Evolutionary conservation across 495 filamentous ascomycete genomes (phyloP).

Genomic region (Sporormia fimetaria): DNA sequence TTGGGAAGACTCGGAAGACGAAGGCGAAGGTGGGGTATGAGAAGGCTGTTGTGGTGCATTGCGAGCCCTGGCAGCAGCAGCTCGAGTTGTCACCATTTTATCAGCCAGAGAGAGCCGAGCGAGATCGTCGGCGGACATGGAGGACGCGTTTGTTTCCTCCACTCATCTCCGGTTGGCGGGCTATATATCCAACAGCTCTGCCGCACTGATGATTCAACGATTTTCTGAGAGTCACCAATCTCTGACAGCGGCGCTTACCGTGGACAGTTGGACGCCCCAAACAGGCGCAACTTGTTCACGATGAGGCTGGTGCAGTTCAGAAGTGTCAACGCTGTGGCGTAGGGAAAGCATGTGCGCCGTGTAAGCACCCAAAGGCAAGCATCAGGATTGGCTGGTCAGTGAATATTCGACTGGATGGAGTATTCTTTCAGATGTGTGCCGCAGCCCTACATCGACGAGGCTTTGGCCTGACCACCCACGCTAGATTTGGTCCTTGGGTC

Average conservation of each 20-base stretch:
- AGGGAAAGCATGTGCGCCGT: too few relatives aligned
- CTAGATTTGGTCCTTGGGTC: too few relatives aligned
- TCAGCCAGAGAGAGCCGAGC: constrained; percentile 20
- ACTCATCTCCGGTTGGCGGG: not conserved
- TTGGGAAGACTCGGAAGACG: constrained; percentile 1
- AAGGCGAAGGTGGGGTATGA: not conserved
- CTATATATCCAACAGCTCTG: constrained; percentile 15
- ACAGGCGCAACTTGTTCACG: too few relatives aligned
- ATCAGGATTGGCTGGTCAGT: too few relatives aligned
- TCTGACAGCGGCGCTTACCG: constrained; percentile 1
- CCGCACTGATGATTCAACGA: constrained; percentile 11
- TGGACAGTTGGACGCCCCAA: too few relatives aligned
- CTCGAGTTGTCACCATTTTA: constrained; percentile 23
- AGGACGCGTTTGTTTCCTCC: constrained; percentile 4
- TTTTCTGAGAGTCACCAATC: constrained; percentile 5
- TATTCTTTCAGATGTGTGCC: too few relatives aligned
- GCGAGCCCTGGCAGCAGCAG: constrained; percentile 16
- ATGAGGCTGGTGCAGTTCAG: too few relatives aligned
- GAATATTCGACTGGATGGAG: too few relatives aligned
- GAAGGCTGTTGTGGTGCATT: constrained; percentile 4
- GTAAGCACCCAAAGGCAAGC: too few relatives aligned
- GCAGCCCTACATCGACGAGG: too few relatives aligned
- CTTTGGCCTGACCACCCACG: too few relatives aligned
- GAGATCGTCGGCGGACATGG: constrained; percentile 24
- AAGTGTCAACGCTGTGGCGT: too few relatives aligned